Conservation (phyloP, 2,329 filamentous ascomycete genomes). For the Huntiella decipiens region DNA sequence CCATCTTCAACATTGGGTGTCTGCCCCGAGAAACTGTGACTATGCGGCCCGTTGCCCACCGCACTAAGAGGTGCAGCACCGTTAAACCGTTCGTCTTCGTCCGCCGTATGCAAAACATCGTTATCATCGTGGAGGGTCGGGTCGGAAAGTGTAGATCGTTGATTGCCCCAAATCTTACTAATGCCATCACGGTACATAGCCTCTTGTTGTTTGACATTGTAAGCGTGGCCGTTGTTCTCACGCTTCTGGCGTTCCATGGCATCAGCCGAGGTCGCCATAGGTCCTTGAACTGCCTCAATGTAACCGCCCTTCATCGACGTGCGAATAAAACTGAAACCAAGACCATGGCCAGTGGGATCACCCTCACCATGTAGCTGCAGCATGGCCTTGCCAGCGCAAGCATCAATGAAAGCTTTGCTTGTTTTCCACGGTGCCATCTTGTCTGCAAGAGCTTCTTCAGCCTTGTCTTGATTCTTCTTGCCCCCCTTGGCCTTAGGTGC, state of each 20-base stretch:
- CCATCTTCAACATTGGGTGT: conserved; percentile 52
- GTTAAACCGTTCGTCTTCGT: conserved; percentile 52
- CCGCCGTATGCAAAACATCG: conserved; percentile 37
- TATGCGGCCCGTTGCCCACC: neutral
- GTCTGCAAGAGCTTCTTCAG: conserved; percentile 58
- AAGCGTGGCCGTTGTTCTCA: conserved; percentile 82
- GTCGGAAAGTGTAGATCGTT: conserved; percentile 61
- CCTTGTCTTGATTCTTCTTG: conserved; percentile 28
- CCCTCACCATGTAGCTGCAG: conserved; percentile 84
- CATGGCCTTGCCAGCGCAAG: conserved; percentile 91
- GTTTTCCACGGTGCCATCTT: conserved; percentile 92
- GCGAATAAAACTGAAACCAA: conserved; percentile 92
- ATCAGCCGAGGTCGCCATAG: conserved; percentile 52
- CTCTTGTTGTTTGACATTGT: conserved; percentile 92
- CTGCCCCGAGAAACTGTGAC: conserved; percentile 41
- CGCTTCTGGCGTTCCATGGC: conserved; percentile 75
- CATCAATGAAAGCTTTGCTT: conserved; percentile 89
- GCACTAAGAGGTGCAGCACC: conserved; percentile 16
- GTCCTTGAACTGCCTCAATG: conserved; percentile 57
- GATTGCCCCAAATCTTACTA: conserved; percentile 76
- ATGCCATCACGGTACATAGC: conserved; percentile 84
- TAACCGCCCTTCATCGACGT: conserved; percentile 98
- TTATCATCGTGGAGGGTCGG: conserved; percentile 46
- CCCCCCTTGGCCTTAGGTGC: conserved; percentile 17
- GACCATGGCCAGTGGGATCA: conserved; percentile 80